Evolutionary conservation across 176 grass and related monocot genomes (phyloP).

Genomic region (Musa beccarii): DNA sequence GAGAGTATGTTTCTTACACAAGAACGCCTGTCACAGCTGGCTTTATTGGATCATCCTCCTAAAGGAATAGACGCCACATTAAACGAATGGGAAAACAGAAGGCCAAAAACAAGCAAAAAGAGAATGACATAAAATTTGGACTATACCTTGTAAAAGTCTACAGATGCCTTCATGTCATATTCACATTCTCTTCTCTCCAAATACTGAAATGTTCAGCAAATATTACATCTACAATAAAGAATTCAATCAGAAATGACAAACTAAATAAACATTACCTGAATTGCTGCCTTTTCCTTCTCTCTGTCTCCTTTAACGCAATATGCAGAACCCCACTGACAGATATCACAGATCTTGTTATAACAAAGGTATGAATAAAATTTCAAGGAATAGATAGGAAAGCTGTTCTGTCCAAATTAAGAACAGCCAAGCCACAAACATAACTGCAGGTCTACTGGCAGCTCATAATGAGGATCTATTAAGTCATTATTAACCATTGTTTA

Average conservation of each 20-base stretch:
- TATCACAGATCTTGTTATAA: background rate
- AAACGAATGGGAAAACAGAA: background rate
- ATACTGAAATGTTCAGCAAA: conserved; percentile 42
- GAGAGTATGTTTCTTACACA: conserved; percentile 44
- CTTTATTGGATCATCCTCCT: conserved; percentile 62
- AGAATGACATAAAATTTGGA: background rate
- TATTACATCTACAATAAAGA: background rate
- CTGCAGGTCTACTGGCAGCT: no score
- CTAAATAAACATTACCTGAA: conserved; percentile 40
- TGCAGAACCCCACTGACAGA: conserved; percentile 78
- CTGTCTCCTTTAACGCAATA: conserved; percentile 69
- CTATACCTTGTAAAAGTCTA: conserved; percentile 75
- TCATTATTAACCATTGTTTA: no score
- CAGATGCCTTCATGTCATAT: conserved; percentile 73
- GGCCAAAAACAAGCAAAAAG: background rate
- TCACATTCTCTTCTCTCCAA: conserved; percentile 86
- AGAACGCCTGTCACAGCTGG: conserved; percentile 46
- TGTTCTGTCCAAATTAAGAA: no score
- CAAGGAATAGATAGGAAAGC: no score
- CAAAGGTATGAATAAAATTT: no score
- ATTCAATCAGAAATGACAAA: background rate
- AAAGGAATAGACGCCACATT: background rate
- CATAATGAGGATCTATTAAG: no score
- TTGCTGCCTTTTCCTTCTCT: conserved; percentile 66
- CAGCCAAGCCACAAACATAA: no score